Conservation (phyloP, 306 rosid genomes). For the Dryas alaskensis region DNA sequence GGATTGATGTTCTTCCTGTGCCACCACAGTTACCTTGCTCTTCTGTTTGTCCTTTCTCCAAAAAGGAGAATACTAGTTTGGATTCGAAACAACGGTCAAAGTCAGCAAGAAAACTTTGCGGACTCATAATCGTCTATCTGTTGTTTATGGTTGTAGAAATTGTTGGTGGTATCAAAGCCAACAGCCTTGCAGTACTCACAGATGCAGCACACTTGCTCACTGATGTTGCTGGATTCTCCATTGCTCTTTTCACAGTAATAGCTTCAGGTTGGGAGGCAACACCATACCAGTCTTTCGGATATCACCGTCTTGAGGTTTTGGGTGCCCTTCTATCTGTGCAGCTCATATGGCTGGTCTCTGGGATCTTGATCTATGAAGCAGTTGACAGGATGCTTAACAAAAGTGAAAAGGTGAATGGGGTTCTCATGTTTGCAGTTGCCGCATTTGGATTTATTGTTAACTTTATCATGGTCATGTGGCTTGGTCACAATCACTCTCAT, state of each 20-base stretch:
- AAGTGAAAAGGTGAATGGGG: constrained; percentile 54
- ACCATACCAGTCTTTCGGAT: constrained; percentile 70
- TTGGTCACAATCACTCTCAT: constrained; percentile 54
- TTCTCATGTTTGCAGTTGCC: constrained; percentile 79
- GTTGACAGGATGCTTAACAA: constrained; percentile 46
- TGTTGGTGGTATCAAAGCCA: constrained; percentile 80
- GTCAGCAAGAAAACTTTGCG: constrained; percentile 61
- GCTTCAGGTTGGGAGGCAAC: constrained; percentile 92
- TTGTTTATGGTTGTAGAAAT: constrained; percentile 68
- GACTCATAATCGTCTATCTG: constrained; percentile 55
- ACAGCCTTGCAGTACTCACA: constrained; percentile 75
- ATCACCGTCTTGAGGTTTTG: constrained; percentile 78
- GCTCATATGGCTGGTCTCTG: constrained; percentile 85
- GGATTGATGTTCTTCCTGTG: constrained; percentile 26
- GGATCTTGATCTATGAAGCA: constrained; percentile 71
- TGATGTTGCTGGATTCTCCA: constrained; percentile 70
- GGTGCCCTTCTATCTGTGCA: constrained; percentile 88
- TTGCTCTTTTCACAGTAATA: constrained; percentile 80
- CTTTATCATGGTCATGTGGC: constrained; percentile 76
- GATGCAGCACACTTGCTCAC: constrained; percentile 94
- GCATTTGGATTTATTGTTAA: constrained; percentile 78
- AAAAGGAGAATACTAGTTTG: constrained; percentile 34
- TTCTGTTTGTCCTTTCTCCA: constrained; percentile 58
- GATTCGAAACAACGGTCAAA: constrained; percentile 56
- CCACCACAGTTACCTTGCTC: constrained; percentile 29